Evolutionary conservation across 2,329 filamentous ascomycete genomes (phyloP), one percentile per base, ranked within the genome.

Genomic region (Lachnellula occidentalis): DNA sequence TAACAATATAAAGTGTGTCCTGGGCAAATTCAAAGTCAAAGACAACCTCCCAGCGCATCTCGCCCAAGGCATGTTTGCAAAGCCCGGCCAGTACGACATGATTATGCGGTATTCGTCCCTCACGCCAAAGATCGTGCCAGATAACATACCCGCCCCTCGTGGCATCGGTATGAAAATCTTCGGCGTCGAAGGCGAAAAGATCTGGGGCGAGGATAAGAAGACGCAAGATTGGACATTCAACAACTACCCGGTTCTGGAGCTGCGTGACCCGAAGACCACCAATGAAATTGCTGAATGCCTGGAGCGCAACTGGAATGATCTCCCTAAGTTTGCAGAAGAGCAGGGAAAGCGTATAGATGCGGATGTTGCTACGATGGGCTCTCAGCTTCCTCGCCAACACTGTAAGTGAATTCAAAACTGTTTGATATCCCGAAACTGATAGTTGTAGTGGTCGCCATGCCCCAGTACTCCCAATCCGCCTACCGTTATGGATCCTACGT

Each of bases 31-130:
- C 42, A 59, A 51, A 17, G 55, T 59, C 37, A 55, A 58, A 43
- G 53, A 56, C 34, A 51, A 59, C n/a, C 53, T 57, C 7, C 58
- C 55, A 4, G 46, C 53, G 2, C 50, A 59, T 37, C 53, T 59
- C n/a, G 58, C 58, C 21, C 58, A 59, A 54, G 58, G 58, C 47
- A 58, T 59, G 55, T 59, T 59, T 36, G 52, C 58, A 24, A 59
- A 59, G 39, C 45, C 55, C 0, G 58, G 58, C 34, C 43, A 57
- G 39, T 59, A 56, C 48, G 55, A 58, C 34, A 45, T 54, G 39
- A 59, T 58, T 11, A 57, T 59, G 50, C 55, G 58, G 5, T 59
- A 59, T 48, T 59, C 58, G 12, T 57, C 55, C 2, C 55, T 58
- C 27, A 57, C 58, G 8, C 58, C 58, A 17, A 59, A 59, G 27